Percentiles rank a stretch among this genome's conserved stretches.
Conservation (phyloP, 352 stramenopile species). For the Thalassiosira delicatula region DNA sequence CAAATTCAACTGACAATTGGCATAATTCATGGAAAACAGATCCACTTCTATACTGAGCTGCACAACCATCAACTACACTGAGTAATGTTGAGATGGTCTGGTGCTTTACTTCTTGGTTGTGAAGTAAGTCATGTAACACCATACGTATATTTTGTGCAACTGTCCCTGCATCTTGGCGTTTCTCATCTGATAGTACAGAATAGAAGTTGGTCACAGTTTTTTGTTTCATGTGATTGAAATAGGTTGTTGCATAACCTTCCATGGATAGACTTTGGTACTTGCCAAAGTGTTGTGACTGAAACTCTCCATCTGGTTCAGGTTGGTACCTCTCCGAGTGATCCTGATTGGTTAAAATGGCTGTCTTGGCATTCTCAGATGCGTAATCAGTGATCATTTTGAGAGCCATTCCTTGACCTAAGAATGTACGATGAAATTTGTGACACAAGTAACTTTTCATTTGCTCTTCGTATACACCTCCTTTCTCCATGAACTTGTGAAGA, state of each 20-base stretch:
- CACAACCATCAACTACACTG: no score
- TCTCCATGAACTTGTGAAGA: background rate
- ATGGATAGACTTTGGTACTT: constrained; percentile 3
- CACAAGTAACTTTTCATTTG: background rate
- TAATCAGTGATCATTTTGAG: constrained; percentile 5
- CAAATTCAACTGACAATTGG: background rate
- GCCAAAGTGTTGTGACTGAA: constrained; percentile 5
- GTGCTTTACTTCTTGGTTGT: no score
- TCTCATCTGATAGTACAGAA: background rate
- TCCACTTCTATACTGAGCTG: no score
- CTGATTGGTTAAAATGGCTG: background rate
- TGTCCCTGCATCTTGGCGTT: no score
- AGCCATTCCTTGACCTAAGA: background rate
- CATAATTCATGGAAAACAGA: constrained; percentile 1
- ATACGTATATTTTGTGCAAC: no score
- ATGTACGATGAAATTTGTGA: constrained; percentile 1
- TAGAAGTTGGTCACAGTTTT: constrained; percentile 3
- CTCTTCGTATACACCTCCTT: background rate
- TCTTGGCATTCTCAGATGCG: background rate
- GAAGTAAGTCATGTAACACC: no score
- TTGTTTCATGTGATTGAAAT: background rate
- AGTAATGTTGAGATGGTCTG: no score
- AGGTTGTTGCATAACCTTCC: constrained; percentile 6
- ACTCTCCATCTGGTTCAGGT: constrained; percentile 1
- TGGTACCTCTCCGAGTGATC: constrained; percentile 4